A percentile compares a stretch with the other conserved stretches of the same genome.
These are phyloP conservation scores for Cercospora zeina DNA, from an alignment of 2,329 filamentous ascomycete genomes.

Conservation along the genomic window DNA sequence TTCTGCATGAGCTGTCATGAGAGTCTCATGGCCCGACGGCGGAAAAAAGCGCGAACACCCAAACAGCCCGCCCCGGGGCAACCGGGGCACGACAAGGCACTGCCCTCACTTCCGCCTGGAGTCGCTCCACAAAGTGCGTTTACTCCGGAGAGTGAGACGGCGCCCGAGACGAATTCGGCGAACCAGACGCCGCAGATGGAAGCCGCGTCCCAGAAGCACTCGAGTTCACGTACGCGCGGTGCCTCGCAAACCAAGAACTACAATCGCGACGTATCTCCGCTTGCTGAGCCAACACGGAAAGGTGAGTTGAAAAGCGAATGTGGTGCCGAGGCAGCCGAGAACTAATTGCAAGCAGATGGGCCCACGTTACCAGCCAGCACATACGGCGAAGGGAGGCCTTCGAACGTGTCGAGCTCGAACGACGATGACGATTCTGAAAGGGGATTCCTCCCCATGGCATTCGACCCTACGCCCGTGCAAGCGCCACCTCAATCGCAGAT, in stretches of 20 bases:
- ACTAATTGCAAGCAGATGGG: slow-evolving; percentile 50
- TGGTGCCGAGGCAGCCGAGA: neutral
- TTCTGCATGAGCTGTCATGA: slow-evolving; percentile 99
- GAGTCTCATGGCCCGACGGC: slow-evolving; percentile 85
- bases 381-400: slow-evolving; percentile 77
- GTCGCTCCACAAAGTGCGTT: slow-evolving; percentile 65
- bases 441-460: slow-evolving; percentile 53
- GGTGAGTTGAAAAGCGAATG: slow-evolving; percentile 33
- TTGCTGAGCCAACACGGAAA: slow-evolving; percentile 39
- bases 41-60: slow-evolving; percentile 72
- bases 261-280: slow-evolving; percentile 41
- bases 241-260: slow-evolving; percentile 29
- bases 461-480: slow-evolving; percentile 50
- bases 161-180: slow-evolving; percentile 61
- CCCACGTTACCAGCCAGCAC: slow-evolving; percentile 71
- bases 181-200: slow-evolving; percentile 70
- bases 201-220: slow-evolving; percentile 37
- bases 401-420: slow-evolving; percentile 62
- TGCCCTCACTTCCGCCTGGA: slow-evolving; percentile 84
- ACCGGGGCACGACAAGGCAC: slow-evolving; percentile 68
- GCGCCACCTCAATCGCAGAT: slow-evolving; percentile 26
- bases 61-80: slow-evolving; percentile 56
- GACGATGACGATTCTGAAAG: slow-evolving; percentile 56
- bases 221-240: slow-evolving; percentile 33
- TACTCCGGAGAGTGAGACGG: slow-evolving; percentile 57